These are phyloP conservation scores for Linum lewisii DNA, from an alignment of 345 rosid species.

Conservation along the genomic window DNA sequence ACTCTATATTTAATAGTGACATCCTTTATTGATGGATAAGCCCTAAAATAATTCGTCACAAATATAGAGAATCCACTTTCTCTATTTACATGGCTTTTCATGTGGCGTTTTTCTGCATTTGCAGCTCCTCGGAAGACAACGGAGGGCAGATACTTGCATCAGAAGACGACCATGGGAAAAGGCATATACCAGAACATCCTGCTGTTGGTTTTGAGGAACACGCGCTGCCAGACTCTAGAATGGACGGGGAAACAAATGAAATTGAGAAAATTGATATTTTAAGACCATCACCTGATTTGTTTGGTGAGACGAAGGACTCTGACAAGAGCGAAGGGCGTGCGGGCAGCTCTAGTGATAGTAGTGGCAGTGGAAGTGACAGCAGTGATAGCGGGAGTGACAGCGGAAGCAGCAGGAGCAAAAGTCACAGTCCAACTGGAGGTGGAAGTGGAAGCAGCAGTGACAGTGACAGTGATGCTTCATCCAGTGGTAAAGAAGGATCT, in stretches of 20 bases:
- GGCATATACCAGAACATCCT: constrained; percentile 41
- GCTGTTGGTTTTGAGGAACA: constrained; percentile 26
- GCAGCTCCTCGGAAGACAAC: constrained; percentile 72
- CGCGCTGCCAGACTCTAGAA: constrained; percentile 27
- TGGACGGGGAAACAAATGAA: constrained; percentile 30
- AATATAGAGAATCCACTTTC: no score
- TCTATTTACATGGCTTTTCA: no score
- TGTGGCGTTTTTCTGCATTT: constrained; percentile 1
- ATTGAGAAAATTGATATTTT: constrained; percentile 38
- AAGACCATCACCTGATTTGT: constrained; percentile 44
- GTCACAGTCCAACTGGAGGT: no score
- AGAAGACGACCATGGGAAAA: constrained; percentile 34
- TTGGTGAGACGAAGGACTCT: constrained; percentile 51
- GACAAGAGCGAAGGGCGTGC: constrained; percentile 52
- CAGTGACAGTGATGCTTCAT: constrained; percentile 84
- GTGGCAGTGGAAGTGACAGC: neutral
- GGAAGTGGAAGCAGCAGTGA: constrained; percentile 47
- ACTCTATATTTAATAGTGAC: no score
- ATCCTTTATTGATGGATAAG: no score
- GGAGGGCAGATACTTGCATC: constrained; percentile 30
- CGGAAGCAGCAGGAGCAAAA: constrained; percentile 39
- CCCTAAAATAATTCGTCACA: no score
- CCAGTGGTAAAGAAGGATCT: constrained; percentile 75
- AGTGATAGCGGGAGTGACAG: constrained; percentile 34
- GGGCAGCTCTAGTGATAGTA: constrained; percentile 64